Base-by-base conservation (phyloP, 257 asterid genomes). In the Ballota nigra region DNA sequence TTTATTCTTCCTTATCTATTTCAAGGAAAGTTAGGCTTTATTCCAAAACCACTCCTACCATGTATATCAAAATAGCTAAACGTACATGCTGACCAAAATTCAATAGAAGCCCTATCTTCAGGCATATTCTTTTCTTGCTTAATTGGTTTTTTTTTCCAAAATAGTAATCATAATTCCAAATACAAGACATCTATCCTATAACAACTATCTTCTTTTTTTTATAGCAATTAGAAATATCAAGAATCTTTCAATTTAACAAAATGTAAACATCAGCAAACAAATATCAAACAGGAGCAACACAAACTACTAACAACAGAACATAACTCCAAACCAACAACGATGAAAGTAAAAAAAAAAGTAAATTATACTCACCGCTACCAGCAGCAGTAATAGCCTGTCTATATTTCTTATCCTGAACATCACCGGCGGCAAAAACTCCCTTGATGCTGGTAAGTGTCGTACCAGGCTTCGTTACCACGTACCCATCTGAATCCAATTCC, bases 351-450 rank as follows among this genome's bases (percentile, higher is more conserved):
- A 43, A 62, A 62, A 8, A 33, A 51, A 62, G 33, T 24, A 20
- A 52, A 2, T 22, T 11, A 8, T 20, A 82, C 91, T 85, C 47
- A 95, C 98, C 99, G 19, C 96, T 72, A 57, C 99, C 99, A 75
- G 98, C 97, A 31, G 99, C 99, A 45, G 99, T 89, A 75, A 95
- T 56, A 36, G 98, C 99, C 84, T 92, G 98, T 79, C 98, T 86
- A 78, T 92, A 95, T 77, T 92, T 92, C 87, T 95, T 92, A 75
- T 95, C 99, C 85, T 95, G 98, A 77, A 95, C 98, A 81, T 95
- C 99, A 57, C 98, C 99, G 26, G 97, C 97, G 12, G 99, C 99
- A 59, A 92, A 95, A 55, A 95, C 98, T 20, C 99, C 99, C 77
- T 76, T 83, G 34, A 95, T 83, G 60, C 96, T 92, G 55, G 99